Percentiles rank a stretch among this genome's conserved stretches.
Conservation (phyloP, 1,139 yeast genomes). For the Eremothecium coryli region DNA sequence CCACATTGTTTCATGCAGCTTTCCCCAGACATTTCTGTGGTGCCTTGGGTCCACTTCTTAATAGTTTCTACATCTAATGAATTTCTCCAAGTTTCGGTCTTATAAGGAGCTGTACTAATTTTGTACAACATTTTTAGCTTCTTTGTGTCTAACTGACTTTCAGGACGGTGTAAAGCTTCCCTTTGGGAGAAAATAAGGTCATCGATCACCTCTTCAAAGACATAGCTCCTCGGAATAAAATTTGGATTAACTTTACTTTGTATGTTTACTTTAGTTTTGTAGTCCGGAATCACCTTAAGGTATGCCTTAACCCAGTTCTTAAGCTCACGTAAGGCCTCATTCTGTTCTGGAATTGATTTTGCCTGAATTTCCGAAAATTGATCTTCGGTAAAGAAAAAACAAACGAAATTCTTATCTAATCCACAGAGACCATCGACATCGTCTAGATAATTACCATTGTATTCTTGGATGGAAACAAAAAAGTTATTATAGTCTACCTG, state of each 20-base stretch:
- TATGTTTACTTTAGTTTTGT: slow-evolving; percentile 34
- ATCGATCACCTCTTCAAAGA: slow-evolving; percentile 71
- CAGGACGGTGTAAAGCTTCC: slow-evolving; percentile 24
- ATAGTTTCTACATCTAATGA: slow-evolving; percentile 39
- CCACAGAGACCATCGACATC: slow-evolving; percentile 14
- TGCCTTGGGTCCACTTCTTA: slow-evolving; percentile 44
- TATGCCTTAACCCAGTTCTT: slow-evolving; percentile 34
- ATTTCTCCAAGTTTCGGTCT: slow-evolving; percentile 54
- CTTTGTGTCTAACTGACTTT: slow-evolving; percentile 17
- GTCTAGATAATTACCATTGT: slow-evolving; percentile 13
- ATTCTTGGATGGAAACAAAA: slow-evolving; percentile 52
- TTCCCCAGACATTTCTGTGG: slow-evolving; percentile 38
- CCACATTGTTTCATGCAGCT: slow-evolving; percentile 55
- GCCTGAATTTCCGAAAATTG: slow-evolving; percentile 16
- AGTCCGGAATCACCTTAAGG: slow-evolving; percentile 34
- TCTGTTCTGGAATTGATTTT: slow-evolving; percentile 9
- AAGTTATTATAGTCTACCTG: slow-evolving; percentile 75
- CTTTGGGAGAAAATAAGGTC: slow-evolving; percentile 29
- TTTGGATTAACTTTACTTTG: slow-evolving; percentile 57
- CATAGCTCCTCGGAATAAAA: slow-evolving; percentile 80
- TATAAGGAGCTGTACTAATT: slow-evolving; percentile 60
- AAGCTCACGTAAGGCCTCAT: slow-evolving; percentile 30
- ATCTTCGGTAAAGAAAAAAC: slow-evolving; percentile 32
- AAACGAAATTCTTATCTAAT: slow-evolving; percentile 29
- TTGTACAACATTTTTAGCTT: slow-evolving; percentile 46